Conservation (phyloP, 2,329 filamentous ascomycete species). For the Colletotrichum lini region DNA sequence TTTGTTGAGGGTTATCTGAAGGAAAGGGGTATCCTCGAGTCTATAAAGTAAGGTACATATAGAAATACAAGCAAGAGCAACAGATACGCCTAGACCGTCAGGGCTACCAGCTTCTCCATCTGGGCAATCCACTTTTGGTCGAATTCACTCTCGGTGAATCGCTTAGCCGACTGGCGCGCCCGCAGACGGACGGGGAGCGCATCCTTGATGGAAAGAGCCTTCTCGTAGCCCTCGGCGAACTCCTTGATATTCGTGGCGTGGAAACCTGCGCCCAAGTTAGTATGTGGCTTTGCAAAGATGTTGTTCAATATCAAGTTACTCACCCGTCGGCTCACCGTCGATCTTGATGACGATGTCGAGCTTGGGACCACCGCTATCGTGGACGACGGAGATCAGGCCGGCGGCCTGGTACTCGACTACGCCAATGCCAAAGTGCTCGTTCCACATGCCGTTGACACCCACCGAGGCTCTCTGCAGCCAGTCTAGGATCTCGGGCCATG, state of each 20-base stretch:
- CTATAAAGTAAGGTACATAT: constrained; percentile 48
- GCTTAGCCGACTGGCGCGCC: constrained; percentile 82
- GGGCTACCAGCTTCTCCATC: constrained; percentile 78
- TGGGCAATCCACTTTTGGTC: constrained; percentile 82
- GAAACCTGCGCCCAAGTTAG: constrained; percentile 72
- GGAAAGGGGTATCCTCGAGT: constrained; percentile 55
- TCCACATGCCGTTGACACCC: constrained; percentile 99
- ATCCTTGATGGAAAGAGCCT: constrained; percentile 80
- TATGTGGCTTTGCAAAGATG: background rate
- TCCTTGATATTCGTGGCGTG: constrained; percentile 84
- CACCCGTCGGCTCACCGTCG: constrained; percentile 84
- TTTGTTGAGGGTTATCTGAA: constrained; percentile 37
- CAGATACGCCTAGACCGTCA: constrained; percentile 45
- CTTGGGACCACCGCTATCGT: constrained; percentile 93
- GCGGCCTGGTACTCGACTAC: constrained; percentile 99
- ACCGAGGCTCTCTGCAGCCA: constrained; percentile 84
- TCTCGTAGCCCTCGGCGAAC: constrained; percentile 85
- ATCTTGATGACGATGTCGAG: constrained; percentile 90
- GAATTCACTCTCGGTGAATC: constrained; percentile 93
- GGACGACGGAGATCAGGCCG: constrained; percentile 92
- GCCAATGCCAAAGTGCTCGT: constrained; percentile 98
- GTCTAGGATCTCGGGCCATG: constrained; percentile 88
- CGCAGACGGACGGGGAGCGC: constrained; percentile 81
- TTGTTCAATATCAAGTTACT: constrained; percentile 44
- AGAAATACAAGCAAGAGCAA: constrained; percentile 35